Evolutionary conservation across 2,329 filamentous ascomycete species (phyloP), one percentile per base, ranked within the genome.

Genomic region (Penicillium digitatum): DNA sequence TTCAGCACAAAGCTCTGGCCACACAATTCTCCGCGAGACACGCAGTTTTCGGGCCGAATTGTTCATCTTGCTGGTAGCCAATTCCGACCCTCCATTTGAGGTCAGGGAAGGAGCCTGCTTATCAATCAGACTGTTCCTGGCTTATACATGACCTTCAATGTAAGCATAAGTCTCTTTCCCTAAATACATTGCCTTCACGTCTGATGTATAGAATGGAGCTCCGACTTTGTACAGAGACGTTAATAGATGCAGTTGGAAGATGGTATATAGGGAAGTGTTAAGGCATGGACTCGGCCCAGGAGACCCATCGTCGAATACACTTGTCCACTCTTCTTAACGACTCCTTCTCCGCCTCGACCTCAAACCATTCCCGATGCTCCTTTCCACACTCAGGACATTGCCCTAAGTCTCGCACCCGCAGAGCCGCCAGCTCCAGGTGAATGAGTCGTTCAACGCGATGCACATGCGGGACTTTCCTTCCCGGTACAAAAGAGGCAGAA

Each of bases 281-380:
- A 34, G 27, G 2, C n/a, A 45, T 45, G 6, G 60, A 61, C 44
- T 72, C 72, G 89, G 87, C 89, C 90, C 92, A 97, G 11, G 83
- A 82, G 9, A 92, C 86, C 94, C 94, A 99, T 61, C 90, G 77
- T 67, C 86, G 83, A 38, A 96, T 86, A 56, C 91, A 84, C 61
- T 88, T 85, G 73, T 89, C 86, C 10, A 89, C 82, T 26, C 68
- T 80, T 57, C 80, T 83, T 3, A 97, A 80, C 0, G 87, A 89
- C 27, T 86, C 81, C 60, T 86, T 82, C 22, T 79, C 86, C 0
- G 89, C 89, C 58, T 89, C 85, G 1, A 96, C 86, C 74, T 95
- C 89, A 70, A 99, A 99, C 93, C 93, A 99, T 76, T 99, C 94
- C 49, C 87, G 80, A 72, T 99, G 94, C 65, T 90, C 87, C 67